These are phyloP conservation scores for Dactylis glomerata DNA, from an alignment of 176 grass and related monocot species.

Conservation along the genomic window DNA sequence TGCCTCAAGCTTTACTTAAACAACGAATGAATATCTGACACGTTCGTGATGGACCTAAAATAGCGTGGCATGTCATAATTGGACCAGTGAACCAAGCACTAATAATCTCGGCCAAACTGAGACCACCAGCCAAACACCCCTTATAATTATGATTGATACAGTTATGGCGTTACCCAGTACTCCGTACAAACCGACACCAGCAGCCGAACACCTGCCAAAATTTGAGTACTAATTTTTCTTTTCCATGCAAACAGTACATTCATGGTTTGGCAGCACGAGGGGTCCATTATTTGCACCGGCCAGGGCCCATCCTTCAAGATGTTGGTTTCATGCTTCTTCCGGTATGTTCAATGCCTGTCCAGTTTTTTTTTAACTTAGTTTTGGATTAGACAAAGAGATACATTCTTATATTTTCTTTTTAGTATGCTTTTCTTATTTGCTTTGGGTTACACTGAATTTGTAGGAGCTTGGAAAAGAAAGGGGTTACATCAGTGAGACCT, in stretches of 20 bases:
- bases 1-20: background rate
- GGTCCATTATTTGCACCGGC: slow-evolving; percentile 85
- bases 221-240: background rate
- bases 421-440: background rate
- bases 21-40: background rate
- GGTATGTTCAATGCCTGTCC: slow-evolving; percentile 34
- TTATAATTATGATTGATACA: background rate
- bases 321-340: slow-evolving; percentile 85
- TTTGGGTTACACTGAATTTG: slow-evolving; percentile 18
- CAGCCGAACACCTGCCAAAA: background rate
- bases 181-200: background rate
- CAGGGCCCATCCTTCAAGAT: slow-evolving; percentile 83
- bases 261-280: slow-evolving; percentile 82
- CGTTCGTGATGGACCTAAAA: background rate
- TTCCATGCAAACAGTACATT: slow-evolving; percentile 55
- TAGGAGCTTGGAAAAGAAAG: slow-evolving; percentile 81
- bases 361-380: background rate
- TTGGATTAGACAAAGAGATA: background rate
- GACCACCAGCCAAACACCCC: background rate
- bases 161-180: background rate
- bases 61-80: background rate
- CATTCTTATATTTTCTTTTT: background rate
- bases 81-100: too few relatives aligned
- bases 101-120: background rate
- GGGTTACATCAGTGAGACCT: slow-evolving; percentile 74